Percentiles rank a stretch among this genome's conserved stretches.
Conservation (phyloP, 1,284 basidiomycete species). For the Cutaneotrichosporon cavernicola region DNA sequence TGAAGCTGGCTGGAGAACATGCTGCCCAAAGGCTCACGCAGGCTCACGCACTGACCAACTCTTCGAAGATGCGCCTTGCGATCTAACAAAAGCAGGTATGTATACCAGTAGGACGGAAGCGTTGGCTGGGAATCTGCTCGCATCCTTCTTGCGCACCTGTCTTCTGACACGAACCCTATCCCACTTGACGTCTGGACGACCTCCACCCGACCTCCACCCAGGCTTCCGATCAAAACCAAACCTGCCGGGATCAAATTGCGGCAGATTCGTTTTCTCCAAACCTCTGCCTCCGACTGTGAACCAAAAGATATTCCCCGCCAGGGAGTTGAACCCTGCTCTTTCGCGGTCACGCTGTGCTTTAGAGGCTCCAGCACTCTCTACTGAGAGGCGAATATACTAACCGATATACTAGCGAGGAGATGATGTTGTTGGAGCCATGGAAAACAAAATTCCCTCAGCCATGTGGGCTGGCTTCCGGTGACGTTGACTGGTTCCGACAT, state of each 20-base stretch:
- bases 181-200: background rate
- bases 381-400: slow-evolving; percentile 1
- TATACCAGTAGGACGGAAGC: too few relatives aligned
- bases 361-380: background rate
- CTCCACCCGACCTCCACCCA: background rate
- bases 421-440: background rate
- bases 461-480: too few relatives aligned
- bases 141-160: background rate
- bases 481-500: too few relatives aligned
- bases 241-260: background rate
- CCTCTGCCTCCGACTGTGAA: background rate
- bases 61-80: too few relatives aligned
- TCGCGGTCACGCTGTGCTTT: background rate
- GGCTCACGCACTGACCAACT: too few relatives aligned
- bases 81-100: too few relatives aligned
- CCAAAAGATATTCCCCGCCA: slow-evolving; percentile 1
- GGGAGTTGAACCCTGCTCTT: slow-evolving; percentile 3
- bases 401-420: slow-evolving; percentile 3
- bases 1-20: background rate
- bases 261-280: background rate
- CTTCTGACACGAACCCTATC: background rate
- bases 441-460: too few relatives aligned
- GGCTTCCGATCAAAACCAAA: background rate
- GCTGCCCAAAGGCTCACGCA: too few relatives aligned
- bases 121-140: too few relatives aligned